Evolutionary conservation across 2,329 filamentous ascomycete species (phyloP), one percentile per base, ranked within the genome.

Genomic region (Sarocladiaceae sp.): DNA sequence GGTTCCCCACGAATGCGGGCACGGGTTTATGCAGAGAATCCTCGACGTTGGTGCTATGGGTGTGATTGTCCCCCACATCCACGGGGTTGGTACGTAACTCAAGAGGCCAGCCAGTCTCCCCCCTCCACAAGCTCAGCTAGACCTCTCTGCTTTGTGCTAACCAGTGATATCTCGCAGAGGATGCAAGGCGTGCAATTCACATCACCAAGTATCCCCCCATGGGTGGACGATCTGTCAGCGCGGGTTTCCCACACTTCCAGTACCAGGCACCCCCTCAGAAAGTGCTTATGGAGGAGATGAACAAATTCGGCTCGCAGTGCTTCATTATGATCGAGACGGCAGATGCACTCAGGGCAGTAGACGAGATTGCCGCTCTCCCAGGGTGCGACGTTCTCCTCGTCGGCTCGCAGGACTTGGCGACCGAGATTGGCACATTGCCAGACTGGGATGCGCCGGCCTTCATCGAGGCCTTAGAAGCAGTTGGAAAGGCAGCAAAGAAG

Each of bases 371-470:
- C 2, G 54, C 58, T 2, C 54, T 60, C 0, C 45, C 53, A 2
- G 57, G 57, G 1, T 55, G 61, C 0, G 59, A 64, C 29, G 55
- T 59, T 1, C 47, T 64, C 0, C 48, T 63, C 1, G 49, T 64
- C 10, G 61, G 62, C 3, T 57, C 55, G 3, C 58, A 56, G 16
- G 60, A 63, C 33, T 37, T 63, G 10, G 51, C 55, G 1, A 53
- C 51, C 4, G 55, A 58, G 19, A 44, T 60, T 4, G 55, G 56
- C 0, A 49, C 54, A 12, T 53, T 51, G 4, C 51, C 49, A 1
- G 46, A 55, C 12, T 59, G 49, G 45, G 47, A 53, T 29, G 51
- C 45, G 26, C 10, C 44, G 3, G 12, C 21, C 2, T 55, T 55
- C 31, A 33, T 29, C 15, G 9, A 39, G 4, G 50, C 53, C 1